Percentiles rank a stretch among this genome's conserved stretches.
These are phyloP conservation scores for Fusarium palustre DNA, from an alignment of 2,329 filamentous ascomycete species.

Conservation along the genomic window DNA sequence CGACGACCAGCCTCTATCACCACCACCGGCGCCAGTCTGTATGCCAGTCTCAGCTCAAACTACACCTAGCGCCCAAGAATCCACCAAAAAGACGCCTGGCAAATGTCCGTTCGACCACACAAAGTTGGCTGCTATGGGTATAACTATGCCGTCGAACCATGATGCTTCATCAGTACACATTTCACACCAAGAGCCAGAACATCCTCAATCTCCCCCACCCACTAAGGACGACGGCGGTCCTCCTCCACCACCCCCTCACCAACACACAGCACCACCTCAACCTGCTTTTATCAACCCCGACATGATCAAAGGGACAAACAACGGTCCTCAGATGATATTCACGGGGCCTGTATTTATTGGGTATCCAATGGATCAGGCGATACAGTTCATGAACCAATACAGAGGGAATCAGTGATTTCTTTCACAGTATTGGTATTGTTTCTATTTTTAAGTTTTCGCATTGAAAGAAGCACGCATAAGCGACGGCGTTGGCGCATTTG, in stretches of 20 bases:
- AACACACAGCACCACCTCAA: slow-evolving; percentile 47
- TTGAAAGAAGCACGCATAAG: slow-evolving; percentile 41
- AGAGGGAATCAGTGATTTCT: slow-evolving; percentile 48
- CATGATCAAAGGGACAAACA: slow-evolving; percentile 48
- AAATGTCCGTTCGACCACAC: slow-evolving; percentile 71
- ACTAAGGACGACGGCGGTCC: slow-evolving; percentile 36
- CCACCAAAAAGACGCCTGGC: slow-evolving; percentile 50
- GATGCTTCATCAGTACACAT: slow-evolving; percentile 21
- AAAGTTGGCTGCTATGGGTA: slow-evolving; percentile 55
- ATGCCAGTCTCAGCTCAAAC: slow-evolving; percentile 56
- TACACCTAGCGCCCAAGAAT: slow-evolving; percentile 43
- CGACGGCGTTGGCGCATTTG: slow-evolving; percentile 48
- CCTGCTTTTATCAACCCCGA: slow-evolving; percentile 66
- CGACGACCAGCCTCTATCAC: slow-evolving; percentile 61
- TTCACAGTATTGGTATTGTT: slow-evolving; percentile 18
- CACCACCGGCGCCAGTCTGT: slow-evolving; percentile 68
- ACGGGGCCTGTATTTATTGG: slow-evolving; percentile 95
- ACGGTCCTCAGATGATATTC: slow-evolving; percentile 79
- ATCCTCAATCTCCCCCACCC: slow-evolving; percentile 34
- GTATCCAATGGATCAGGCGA: slow-evolving; percentile 86
- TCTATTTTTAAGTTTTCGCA: slow-evolving; percentile 22
- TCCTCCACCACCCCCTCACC: slow-evolving; percentile 26
- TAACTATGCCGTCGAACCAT: slow-evolving; percentile 31
- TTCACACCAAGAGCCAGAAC: slow-evolving; percentile 23
- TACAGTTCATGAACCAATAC: slow-evolving; percentile 75